Evolutionary conservation across 2,329 filamentous ascomycete genomes (phyloP).

Genomic region (Cryphonectria parasitica): DNA sequence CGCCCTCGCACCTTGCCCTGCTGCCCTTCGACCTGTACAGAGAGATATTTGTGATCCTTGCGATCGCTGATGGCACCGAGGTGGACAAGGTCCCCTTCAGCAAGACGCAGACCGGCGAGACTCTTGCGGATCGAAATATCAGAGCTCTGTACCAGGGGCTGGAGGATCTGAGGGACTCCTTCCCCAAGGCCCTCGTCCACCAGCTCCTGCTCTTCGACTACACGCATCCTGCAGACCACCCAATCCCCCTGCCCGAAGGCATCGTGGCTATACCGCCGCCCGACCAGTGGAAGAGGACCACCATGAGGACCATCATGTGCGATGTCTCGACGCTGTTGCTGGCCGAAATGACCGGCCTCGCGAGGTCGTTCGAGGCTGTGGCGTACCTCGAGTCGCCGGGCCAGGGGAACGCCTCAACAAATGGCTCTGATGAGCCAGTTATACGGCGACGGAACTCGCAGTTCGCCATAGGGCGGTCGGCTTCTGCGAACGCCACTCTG

Average conservation of each 20-base stretch:
- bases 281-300: slow-evolving; percentile 73
- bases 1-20: slow-evolving; percentile 77
- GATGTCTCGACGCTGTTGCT: slow-evolving; percentile 75
- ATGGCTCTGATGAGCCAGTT: slow-evolving; percentile 49
- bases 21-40: slow-evolving; percentile 90
- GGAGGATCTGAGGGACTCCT: slow-evolving; percentile 70
- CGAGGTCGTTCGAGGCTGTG: slow-evolving; percentile 72
- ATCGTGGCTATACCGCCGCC: slow-evolving; percentile 72
- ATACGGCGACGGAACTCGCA: slow-evolving; percentile 60
- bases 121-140: slow-evolving; percentile 60
- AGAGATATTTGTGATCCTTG: slow-evolving; percentile 81
- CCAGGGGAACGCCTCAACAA: slow-evolving; percentile 48
- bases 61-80: slow-evolving; percentile 80
- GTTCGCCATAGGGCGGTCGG: slow-evolving; percentile 55
- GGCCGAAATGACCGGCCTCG: slow-evolving; percentile 75
- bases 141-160: slow-evolving; percentile 68
- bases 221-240: slow-evolving; percentile 49
- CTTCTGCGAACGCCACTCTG: slow-evolving; percentile 53
- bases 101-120: slow-evolving; percentile 59
- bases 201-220: slow-evolving; percentile 83
- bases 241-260: slow-evolving; percentile 65
- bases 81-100: slow-evolving; percentile 58
- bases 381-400: slow-evolving; percentile 79
- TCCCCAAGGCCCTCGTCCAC: slow-evolving; percentile 76
- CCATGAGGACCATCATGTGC: slow-evolving; percentile 80